These are phyloP conservation scores for Niveomyces coronatus DNA, from an alignment of 2,329 filamentous ascomycete genomes.

Conservation along the genomic window DNA sequence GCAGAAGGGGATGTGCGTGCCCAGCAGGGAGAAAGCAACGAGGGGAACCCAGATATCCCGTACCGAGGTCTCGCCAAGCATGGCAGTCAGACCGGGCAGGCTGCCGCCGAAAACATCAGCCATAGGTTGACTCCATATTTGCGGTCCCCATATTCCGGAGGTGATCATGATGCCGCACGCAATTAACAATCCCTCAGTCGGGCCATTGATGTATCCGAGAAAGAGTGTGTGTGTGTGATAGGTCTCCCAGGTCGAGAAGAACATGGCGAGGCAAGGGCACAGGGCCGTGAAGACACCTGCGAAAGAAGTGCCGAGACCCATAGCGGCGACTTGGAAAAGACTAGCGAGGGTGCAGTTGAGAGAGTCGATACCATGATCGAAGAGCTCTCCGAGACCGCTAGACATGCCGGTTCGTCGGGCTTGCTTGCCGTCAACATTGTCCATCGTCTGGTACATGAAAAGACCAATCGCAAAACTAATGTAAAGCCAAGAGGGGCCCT, in stretches of 20 bases:
- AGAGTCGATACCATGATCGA: conserved; percentile 97
- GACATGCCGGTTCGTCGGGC: conserved; percentile 90
- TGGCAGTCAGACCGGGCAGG: conserved; percentile 40
- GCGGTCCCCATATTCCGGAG: conserved; percentile 79
- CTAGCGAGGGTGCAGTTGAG: conserved; percentile 93
- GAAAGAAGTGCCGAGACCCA: conserved; percentile 77
- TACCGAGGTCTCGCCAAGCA: conserved; percentile 63
- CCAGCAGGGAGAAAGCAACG: conserved; percentile 53
- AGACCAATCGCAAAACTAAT: conserved; percentile 91
- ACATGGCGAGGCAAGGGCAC: conserved; percentile 91
- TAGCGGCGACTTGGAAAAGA: conserved; percentile 81
- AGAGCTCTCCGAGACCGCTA: conserved; percentile 88
- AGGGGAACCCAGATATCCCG: conserved; percentile 80
- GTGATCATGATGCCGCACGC: conserved; percentile 77
- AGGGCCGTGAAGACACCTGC: conserved; percentile 86
- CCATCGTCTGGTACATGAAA: conserved; percentile 99
- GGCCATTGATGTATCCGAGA: conserved; percentile 92
- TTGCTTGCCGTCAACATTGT: conserved; percentile 98
- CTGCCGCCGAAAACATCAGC: conserved; percentile 52
- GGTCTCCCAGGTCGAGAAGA: conserved; percentile 99
- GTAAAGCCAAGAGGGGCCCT: conserved; percentile 87
- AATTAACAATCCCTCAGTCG: conserved; percentile 88
- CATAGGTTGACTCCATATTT: conserved; percentile 73
- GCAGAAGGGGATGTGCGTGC: conserved; percentile 78
- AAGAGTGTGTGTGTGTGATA: conserved; percentile 98